Conservation (phyloP, 1,139 yeast genomes). For the Candida sojae region DNA sequence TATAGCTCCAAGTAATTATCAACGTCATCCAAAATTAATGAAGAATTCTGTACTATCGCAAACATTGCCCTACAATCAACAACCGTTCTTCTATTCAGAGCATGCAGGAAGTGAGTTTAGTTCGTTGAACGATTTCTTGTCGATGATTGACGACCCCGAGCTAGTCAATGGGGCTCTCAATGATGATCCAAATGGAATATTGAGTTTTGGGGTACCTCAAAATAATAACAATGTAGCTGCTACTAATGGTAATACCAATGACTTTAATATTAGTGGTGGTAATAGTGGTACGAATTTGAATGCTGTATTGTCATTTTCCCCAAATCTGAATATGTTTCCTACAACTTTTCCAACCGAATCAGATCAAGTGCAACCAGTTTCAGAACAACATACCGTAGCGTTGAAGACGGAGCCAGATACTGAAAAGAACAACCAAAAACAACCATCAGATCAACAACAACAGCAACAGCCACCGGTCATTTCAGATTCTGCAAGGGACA, state of each 20-base stretch:
- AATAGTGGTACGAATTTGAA: slow-evolving; percentile 22
- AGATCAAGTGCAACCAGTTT: slow-evolving; percentile 10
- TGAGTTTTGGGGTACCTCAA: slow-evolving; percentile 23
- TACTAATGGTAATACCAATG: slow-evolving; percentile 7
- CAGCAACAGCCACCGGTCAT: slow-evolving; percentile 45
- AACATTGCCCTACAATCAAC: slow-evolving; percentile 56
- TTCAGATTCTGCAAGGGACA: slow-evolving; percentile 84
- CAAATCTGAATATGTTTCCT: slow-evolving; percentile 26
- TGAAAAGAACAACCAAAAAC: slow-evolving; percentile 5
- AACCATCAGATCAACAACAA: slow-evolving; percentile 10
- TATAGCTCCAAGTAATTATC: slow-evolving; percentile 8
- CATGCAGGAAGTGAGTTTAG: slow-evolving; percentile 94
- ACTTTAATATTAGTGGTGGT: slow-evolving; percentile 12
- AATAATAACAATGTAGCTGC: slow-evolving; percentile 7
- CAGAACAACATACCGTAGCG: slow-evolving; percentile 9
- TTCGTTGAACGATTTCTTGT: slow-evolving; percentile 83
- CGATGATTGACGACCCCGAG: slow-evolving; percentile 87
- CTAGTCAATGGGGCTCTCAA: slow-evolving; percentile 53
- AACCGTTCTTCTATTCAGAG: slow-evolving; percentile 82
- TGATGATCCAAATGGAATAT: slow-evolving; percentile 31
- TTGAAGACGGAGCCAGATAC: slow-evolving; percentile 8
- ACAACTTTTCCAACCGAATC: slow-evolving; percentile 19
- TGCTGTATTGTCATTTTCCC: slow-evolving; percentile 32
- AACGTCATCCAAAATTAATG: slow-evolving; percentile 13
- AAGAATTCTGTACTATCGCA: slow-evolving; percentile 40